Conservation (phyloP, 805 yeast genomes). For the Lipomyces anomalus region DNA sequence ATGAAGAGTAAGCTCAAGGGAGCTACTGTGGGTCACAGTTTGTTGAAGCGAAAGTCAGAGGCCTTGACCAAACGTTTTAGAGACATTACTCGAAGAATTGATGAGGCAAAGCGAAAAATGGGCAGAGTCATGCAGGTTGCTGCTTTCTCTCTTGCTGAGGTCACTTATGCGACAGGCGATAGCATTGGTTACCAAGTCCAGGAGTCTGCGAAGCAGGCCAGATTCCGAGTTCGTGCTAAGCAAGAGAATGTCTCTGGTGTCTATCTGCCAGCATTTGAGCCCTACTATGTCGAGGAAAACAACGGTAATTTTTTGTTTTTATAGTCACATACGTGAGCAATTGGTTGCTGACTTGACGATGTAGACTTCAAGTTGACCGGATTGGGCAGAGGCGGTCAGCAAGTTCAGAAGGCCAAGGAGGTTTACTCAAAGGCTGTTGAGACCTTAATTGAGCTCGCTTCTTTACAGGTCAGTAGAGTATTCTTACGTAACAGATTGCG, state of each 20-base stretch:
- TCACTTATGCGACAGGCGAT: constrained; percentile 95
- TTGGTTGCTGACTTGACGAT: no score
- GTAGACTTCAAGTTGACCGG: constrained; percentile 90
- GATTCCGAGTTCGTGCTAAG: constrained; percentile 83
- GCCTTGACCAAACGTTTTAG: constrained; percentile 94
- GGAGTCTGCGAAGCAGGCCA: constrained; percentile 80
- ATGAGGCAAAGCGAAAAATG: constrained; percentile 94
- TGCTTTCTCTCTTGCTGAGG: constrained; percentile 94
- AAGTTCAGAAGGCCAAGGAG: constrained; percentile 86
- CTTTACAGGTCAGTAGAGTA: constrained; percentile 39
- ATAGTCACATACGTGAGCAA: no score
- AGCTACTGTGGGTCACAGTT: constrained; percentile 92
- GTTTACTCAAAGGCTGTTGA: constrained; percentile 97
- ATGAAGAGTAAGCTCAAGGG: constrained; percentile 97
- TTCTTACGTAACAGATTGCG: no score
- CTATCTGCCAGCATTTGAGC: constrained; percentile 84
- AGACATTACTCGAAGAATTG: constrained; percentile 89
- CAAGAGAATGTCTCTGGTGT: constrained; percentile 98
- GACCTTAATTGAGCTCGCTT: constrained; percentile 90
- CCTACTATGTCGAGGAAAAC: constrained; percentile 72
- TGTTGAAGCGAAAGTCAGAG: constrained; percentile 91
- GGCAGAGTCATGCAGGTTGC: constrained; percentile 98
- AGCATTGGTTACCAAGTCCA: constrained; percentile 93
- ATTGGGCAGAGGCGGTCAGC: constrained; percentile 97
- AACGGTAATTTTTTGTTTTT: constrained; percentile 38